These are phyloP conservation scores for Teratosphaeria zuluensis DNA, from an alignment of 2,329 filamentous ascomycete species.

Conservation along the genomic window DNA sequence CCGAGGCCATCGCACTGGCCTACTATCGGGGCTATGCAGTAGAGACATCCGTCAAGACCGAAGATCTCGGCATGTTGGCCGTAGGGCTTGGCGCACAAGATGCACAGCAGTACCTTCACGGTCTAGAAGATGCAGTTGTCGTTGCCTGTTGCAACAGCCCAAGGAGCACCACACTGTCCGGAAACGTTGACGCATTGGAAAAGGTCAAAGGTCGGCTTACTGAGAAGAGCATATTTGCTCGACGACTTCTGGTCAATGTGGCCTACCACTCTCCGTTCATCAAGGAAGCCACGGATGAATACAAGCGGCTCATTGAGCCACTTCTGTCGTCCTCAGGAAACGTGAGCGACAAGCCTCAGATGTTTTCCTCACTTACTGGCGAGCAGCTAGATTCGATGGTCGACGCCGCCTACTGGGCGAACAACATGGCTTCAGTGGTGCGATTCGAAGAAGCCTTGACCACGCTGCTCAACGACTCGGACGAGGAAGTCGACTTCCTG, in stretches of 20 bases:
- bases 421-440: slow-evolving; percentile 38
- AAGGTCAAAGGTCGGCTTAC: slow-evolving; percentile 23
- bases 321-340: not conserved
- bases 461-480: not conserved
- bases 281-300: too few species aligned
- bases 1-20: slow-evolving; percentile 12
- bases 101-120: too few species aligned
- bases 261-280: slow-evolving; percentile 31
- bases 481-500: not conserved
- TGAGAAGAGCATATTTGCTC: slow-evolving; percentile 28
- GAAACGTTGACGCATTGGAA: slow-evolving; percentile 29
- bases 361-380: slow-evolving; percentile 6
- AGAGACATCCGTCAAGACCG: not conserved
- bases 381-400: not conserved
- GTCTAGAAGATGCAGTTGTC: too few species aligned
- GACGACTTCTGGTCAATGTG: slow-evolving; percentile 30
- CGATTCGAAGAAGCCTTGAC: slow-evolving; percentile 35
- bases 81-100: slow-evolving; percentile 14
- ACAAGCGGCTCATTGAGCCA: slow-evolving; percentile 19
- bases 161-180: slow-evolving; percentile 35
- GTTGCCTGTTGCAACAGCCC: slow-evolving; percentile 29
- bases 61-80: slow-evolving; percentile 22
- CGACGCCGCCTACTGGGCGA: slow-evolving; percentile 32
- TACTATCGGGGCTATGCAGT: slow-evolving; percentile 13
- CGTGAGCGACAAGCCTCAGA: not conserved